Percentiles rank a stretch among this genome's conserved stretches.
Evolutionary conservation across 192 early-diverging fungal species (phyloP).

Genomic region (Podochytrium sp.): DNA sequence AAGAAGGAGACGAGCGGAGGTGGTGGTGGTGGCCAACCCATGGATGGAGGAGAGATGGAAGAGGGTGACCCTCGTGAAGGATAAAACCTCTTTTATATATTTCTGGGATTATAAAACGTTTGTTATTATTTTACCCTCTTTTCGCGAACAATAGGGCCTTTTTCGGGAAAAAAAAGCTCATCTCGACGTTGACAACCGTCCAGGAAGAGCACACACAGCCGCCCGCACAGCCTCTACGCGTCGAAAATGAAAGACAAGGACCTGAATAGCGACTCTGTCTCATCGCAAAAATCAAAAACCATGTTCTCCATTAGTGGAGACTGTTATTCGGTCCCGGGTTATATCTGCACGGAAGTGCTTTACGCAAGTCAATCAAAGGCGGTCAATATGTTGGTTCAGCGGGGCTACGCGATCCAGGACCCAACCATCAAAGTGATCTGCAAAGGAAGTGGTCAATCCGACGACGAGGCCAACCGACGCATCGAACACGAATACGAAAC

Average conservation of each 20-base stretch:
- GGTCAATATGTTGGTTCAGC: slow-evolving; percentile 35
- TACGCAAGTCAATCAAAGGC: slow-evolving; percentile 10
- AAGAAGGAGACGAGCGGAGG: slow-evolving; percentile 39
- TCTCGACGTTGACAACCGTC: too few relatives aligned
- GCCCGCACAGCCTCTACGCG: too few relatives aligned
- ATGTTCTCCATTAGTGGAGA: too few relatives aligned
- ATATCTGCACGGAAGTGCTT: slow-evolving; percentile 13
- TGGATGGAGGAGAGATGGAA: slow-evolving; percentile 14
- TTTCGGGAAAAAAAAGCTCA: too few relatives aligned
- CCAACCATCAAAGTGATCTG: slow-evolving; percentile 43
- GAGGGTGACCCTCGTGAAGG: slow-evolving; percentile 29
- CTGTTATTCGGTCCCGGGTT: slow-evolving; percentile 28
- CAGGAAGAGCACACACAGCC: too few relatives aligned
- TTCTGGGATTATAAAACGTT: too few relatives aligned
- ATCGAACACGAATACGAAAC: slow-evolving; percentile 47
- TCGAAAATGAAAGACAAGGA: too few relatives aligned
- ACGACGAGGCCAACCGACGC: slow-evolving; percentile 44
- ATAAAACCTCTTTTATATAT: too few relatives aligned
- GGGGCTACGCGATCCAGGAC: slow-evolving; percentile 29
- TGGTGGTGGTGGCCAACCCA: neutral
- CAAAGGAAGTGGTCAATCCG: slow-evolving; percentile 37
- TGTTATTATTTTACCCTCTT: too few relatives aligned
- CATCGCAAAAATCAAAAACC: too few relatives aligned
- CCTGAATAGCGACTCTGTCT: too few relatives aligned
- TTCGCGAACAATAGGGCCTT: too few relatives aligned